Evolutionary conservation across 257 asterid species (phyloP).

Genomic region (Echium plantagineum): DNA sequence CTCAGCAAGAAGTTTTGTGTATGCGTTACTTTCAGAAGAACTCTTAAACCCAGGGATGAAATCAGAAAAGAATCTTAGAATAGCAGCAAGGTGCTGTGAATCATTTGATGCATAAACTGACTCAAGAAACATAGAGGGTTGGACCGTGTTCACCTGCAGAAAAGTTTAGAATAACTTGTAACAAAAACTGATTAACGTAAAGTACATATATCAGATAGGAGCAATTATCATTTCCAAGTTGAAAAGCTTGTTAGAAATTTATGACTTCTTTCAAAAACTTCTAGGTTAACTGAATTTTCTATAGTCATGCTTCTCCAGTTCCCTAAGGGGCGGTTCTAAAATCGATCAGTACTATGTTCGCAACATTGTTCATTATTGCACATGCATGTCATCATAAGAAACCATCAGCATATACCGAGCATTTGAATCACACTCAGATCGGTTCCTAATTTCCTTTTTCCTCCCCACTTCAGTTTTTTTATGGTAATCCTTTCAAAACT

Average conservation of each 20-base stretch:
- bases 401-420: not conserved
- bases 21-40: conserved; percentile 49
- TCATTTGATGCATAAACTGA: conserved; percentile 74
- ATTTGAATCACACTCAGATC: not conserved
- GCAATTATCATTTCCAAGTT: not conserved
- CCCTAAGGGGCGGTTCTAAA: not conserved
- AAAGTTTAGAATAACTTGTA: conserved; percentile 1
- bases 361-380: not conserved
- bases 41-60: conserved; percentile 77
- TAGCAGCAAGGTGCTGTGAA: conserved; percentile 74
- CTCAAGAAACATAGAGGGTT: conserved; percentile 79
- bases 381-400: not conserved
- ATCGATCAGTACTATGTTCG: not conserved
- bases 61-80: conserved; percentile 75
- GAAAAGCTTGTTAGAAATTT: not conserved
- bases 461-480: too few species aligned
- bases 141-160: conserved; percentile 71
- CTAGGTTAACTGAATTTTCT: not conserved
- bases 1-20: conserved; percentile 38
- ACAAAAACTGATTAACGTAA: not conserved
- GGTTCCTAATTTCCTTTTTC: not conserved
- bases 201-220: not conserved
- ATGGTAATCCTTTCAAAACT: not conserved
- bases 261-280: too few species aligned
- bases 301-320: not conserved